A percentile compares a stretch with the other conserved stretches of the same genome.
Conservation (phyloP, 31 red algal species). For the Odonthalia washingtoniensis region DNA sequence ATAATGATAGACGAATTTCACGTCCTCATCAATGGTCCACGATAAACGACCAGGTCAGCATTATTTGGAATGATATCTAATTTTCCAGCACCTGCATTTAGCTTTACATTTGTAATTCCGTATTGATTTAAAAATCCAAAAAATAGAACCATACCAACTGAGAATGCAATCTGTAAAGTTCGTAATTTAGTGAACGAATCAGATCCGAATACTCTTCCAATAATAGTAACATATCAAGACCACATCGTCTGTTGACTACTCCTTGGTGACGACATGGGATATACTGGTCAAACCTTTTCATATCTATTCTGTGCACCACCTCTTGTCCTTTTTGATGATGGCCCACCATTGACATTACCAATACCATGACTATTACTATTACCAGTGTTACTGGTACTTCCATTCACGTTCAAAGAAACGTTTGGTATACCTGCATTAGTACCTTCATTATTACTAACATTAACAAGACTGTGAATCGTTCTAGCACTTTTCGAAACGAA, state of each 20-base stretch:
- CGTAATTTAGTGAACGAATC: constrained; percentile 62
- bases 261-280: constrained; percentile 54
- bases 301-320: neutral
- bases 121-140: constrained; percentile 65
- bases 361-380: too few relatives aligned
- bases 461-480: too few relatives aligned
- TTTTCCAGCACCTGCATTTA: constrained; percentile 49
- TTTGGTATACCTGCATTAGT: neutral
- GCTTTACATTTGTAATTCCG: constrained; percentile 56
- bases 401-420: neutral
- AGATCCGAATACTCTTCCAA: constrained; percentile 62
- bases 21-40: constrained; percentile 74
- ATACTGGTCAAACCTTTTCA: constrained; percentile 36
- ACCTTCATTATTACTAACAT: neutral
- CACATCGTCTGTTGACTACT: constrained; percentile 22
- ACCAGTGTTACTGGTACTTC: too few relatives aligned
- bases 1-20: constrained; percentile 71
- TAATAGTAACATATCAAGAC: constrained; percentile 63
- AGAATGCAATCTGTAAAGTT: constrained; percentile 48
- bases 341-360: too few relatives aligned
- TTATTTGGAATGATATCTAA: constrained; percentile 51
- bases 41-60: constrained; percentile 70
- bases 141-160: constrained; percentile 70
- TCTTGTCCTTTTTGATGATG: neutral
- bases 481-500: constrained; percentile 41